These are phyloP conservation scores for Hemisphaericaspora xylanilytica DNA, from an alignment of 1,139 yeast genomes.

Conservation along the genomic window DNA sequence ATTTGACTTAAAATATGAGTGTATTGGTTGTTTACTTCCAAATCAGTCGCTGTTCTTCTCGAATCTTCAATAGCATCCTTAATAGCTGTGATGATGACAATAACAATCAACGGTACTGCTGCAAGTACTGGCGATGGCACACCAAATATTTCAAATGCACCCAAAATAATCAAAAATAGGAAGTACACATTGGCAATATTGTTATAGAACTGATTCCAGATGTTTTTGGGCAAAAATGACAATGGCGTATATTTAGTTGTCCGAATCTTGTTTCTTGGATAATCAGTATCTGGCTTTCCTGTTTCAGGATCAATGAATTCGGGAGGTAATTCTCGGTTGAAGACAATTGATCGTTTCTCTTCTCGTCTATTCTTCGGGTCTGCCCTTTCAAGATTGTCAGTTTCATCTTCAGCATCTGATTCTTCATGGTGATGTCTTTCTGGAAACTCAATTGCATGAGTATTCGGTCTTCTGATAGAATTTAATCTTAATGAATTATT, in stretches of 20 bases:
- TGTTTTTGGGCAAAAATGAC: slow-evolving; percentile 52
- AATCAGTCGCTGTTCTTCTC: slow-evolving; percentile 50
- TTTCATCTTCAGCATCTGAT: slow-evolving; percentile 17
- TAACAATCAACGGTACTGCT: slow-evolving; percentile 59
- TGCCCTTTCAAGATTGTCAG: slow-evolving; percentile 20
- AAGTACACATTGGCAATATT: slow-evolving; percentile 59
- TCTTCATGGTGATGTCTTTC: slow-evolving; percentile 22
- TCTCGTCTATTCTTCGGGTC: slow-evolving; percentile 43
- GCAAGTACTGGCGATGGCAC: slow-evolving; percentile 56
- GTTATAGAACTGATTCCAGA: slow-evolving; percentile 45
- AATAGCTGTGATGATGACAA: slow-evolving; percentile 52
- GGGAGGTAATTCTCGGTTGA: slow-evolving; percentile 68
- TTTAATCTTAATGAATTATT: slow-evolving; percentile 9
- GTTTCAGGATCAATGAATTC: slow-evolving; percentile 51
- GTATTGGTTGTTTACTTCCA: slow-evolving; percentile 51
- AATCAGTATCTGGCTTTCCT: slow-evolving; percentile 29
- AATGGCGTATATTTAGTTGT: slow-evolving; percentile 61
- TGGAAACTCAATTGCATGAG: slow-evolving; percentile 22
- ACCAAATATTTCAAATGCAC: slow-evolving; percentile 54
- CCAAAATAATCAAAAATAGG: slow-evolving; percentile 49
- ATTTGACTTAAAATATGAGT: slow-evolving; percentile 41
- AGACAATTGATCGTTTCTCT: slow-evolving; percentile 55
- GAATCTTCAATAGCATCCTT: slow-evolving; percentile 61
- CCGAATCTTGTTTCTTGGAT: slow-evolving; percentile 56
- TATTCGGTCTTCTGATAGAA: slow-evolving; percentile 21